Evolutionary conservation across 2,329 filamentous ascomycete genomes (phyloP).

Genomic region (Fonsecaea nubica): DNA sequence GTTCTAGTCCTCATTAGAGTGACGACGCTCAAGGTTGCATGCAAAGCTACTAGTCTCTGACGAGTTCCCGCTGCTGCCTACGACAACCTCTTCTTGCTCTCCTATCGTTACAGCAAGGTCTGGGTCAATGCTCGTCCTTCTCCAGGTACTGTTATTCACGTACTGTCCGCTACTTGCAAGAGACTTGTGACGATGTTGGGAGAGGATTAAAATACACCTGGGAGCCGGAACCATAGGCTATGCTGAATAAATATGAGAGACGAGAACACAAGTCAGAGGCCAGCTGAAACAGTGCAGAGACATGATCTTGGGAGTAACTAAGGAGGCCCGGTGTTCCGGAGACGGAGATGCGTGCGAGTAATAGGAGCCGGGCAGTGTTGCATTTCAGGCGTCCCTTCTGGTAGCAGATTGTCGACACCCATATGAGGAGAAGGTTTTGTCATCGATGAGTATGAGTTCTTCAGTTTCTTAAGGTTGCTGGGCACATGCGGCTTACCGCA

Average conservation of each 20-base stretch:
- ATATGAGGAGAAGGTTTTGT: neutral
- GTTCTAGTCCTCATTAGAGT: neutral
- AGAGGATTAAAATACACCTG: too few species aligned
- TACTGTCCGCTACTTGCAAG: neutral
- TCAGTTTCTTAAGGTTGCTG: neutral
- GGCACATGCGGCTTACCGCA: slow-evolving; percentile 1
- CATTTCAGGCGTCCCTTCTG: neutral
- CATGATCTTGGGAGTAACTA: too few species aligned
- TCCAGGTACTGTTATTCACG: neutral
- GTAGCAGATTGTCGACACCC: neutral
- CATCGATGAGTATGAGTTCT: slow-evolving; percentile 2
- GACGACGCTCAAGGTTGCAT: neutral
- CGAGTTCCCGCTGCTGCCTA: neutral
- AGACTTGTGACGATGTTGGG: neutral
- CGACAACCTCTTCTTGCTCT: neutral
- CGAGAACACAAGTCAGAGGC: too few species aligned
- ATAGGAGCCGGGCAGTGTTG: neutral
- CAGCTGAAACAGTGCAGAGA: too few species aligned
- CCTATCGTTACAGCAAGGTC: neutral
- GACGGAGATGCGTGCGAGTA: neutral
- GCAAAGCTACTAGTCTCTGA: neutral
- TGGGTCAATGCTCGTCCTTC: neutral
- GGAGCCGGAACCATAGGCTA: too few species aligned
- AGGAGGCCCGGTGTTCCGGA: neutral
- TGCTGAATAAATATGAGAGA: too few species aligned